A percentile compares a stretch with the other conserved stretches of the same genome.
These are phyloP conservation scores for Colletotrichum coccodes DNA, from an alignment of 2,329 filamentous ascomycete genomes.

Conservation along the genomic window DNA sequence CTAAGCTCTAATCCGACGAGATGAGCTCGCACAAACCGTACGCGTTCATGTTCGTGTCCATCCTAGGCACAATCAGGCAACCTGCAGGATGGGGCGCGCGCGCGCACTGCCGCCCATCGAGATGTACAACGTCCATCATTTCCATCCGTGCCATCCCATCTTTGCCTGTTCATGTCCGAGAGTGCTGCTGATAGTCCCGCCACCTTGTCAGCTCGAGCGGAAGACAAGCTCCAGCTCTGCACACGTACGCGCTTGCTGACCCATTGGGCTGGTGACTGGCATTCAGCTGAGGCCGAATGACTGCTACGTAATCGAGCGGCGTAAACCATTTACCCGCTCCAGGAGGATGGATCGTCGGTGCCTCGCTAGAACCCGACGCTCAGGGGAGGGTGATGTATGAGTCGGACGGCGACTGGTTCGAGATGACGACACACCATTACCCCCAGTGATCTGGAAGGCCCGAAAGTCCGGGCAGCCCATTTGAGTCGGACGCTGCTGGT, in stretches of 20 bases:
- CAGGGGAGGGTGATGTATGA: background rate
- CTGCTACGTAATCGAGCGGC: slow-evolving; percentile 30
- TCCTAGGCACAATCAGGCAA: slow-evolving; percentile 15
- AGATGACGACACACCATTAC: slow-evolving; percentile 26
- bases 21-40: slow-evolving; percentile 21
- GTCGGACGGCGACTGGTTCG: slow-evolving; percentile 1
- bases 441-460: slow-evolving; percentile 4
- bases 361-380: slow-evolving; percentile 14
- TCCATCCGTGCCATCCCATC: slow-evolving; percentile 7
- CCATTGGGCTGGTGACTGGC: slow-evolving; percentile 24
- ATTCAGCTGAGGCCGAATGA: slow-evolving; percentile 25
- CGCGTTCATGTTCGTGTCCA: slow-evolving; percentile 25
- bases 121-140: slow-evolving; percentile 12
- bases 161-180: slow-evolving; percentile 12
- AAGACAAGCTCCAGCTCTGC: slow-evolving; percentile 13
- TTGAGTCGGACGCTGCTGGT: slow-evolving; percentile 2
- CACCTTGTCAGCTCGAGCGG: slow-evolving; percentile 4
- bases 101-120: slow-evolving; percentile 9
- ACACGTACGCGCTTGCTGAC: slow-evolving; percentile 15
- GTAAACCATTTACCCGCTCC: slow-evolving; percentile 4
- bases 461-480: slow-evolving; percentile 24
- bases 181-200: background rate
- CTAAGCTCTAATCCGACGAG: slow-evolving; percentile 14
- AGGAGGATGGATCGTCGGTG: slow-evolving; percentile 23
- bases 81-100: slow-evolving; percentile 14